Percentiles rank a stretch among this genome's conserved stretches.
Evolutionary conservation across 2,329 filamentous ascomycete species (phyloP).

Genomic region (Beauveria bassiana): DNA sequence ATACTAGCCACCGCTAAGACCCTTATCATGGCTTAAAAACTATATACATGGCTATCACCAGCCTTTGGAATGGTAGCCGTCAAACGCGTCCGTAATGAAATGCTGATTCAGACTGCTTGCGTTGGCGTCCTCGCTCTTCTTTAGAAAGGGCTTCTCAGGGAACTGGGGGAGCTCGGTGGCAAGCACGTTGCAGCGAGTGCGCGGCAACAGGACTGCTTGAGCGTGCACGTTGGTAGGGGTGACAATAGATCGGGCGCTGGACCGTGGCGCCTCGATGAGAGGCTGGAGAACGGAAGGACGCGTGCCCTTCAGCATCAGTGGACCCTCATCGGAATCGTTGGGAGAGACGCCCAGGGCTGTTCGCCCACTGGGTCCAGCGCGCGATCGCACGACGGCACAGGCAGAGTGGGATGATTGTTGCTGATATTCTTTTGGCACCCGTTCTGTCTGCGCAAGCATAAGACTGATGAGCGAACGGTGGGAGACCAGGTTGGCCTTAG

Average conservation of each 20-base stretch:
- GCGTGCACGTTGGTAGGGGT: constrained; percentile 55
- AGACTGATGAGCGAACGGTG: constrained; percentile 83
- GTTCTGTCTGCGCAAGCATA: constrained; percentile 65
- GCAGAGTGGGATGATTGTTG: constrained; percentile 59
- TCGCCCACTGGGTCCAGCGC: too few species aligned
- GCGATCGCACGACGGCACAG: constrained; percentile 45
- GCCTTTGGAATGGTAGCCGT: constrained; percentile 36
- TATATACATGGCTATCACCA: constrained; percentile 23
- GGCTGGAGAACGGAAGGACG: constrained; percentile 41
- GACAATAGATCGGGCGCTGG: constrained; percentile 68
- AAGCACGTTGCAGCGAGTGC: constrained; percentile 22
- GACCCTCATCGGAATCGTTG: constrained; percentile 54
- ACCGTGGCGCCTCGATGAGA: constrained; percentile 57
- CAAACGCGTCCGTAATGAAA: constrained; percentile 65
- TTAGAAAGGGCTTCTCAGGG: constrained; percentile 39
- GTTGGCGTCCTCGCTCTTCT: constrained; percentile 53
- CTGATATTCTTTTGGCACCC: constrained; percentile 62
- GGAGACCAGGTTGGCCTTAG: constrained; percentile 74
- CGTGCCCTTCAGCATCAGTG: constrained; percentile 55
- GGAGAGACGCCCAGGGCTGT: constrained; percentile 40
- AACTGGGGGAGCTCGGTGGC: constrained; percentile 49
- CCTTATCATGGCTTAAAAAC: not conserved
- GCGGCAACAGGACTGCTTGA: constrained; percentile 75
- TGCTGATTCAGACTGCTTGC: constrained; percentile 78
- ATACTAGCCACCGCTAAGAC: too few species aligned